These are phyloP conservation scores for Kondoa malvinella DNA, from an alignment of 768 basidiomycete species.

Conservation along the genomic window DNA sequence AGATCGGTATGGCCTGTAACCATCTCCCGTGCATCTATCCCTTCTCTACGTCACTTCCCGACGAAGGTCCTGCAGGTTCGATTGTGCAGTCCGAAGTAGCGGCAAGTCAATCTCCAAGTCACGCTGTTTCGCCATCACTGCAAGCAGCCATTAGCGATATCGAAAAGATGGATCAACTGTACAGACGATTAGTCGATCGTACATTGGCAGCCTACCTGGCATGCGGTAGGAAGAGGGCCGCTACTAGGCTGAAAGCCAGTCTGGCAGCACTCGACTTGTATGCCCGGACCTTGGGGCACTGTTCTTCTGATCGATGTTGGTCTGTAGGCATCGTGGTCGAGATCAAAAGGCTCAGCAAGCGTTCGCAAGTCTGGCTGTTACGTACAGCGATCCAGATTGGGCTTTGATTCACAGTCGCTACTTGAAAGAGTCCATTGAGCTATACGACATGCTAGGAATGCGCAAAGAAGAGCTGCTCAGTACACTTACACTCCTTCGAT, in stretches of 20 bases:
- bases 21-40: conserved; percentile 57
- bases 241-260: conserved; percentile 64
- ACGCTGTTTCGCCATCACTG: conserved; percentile 12
- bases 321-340: conserved; percentile 20
- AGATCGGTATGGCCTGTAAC: conserved; percentile 55
- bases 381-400: neutral
- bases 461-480: neutral
- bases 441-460: neutral
- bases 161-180: conserved; percentile 45
- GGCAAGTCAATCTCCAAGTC: neutral
- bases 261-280: conserved; percentile 60
- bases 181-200: conserved; percentile 54
- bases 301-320: too few species aligned
- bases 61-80: neutral
- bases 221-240: conserved; percentile 69
- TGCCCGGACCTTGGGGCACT: neutral
- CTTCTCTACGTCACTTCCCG: conserved; percentile 42
- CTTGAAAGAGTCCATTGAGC: neutral
- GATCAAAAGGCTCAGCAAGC: conserved; percentile 22
- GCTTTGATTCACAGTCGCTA: neutral
- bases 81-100: neutral
- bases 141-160: conserved; percentile 49
- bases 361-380: neutral
- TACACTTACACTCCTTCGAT: neutral
- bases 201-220: conserved; percentile 70